Evolutionary conservation across 257 asterid species (phyloP).

Genomic region (Jacaranda mimosifolia): DNA sequence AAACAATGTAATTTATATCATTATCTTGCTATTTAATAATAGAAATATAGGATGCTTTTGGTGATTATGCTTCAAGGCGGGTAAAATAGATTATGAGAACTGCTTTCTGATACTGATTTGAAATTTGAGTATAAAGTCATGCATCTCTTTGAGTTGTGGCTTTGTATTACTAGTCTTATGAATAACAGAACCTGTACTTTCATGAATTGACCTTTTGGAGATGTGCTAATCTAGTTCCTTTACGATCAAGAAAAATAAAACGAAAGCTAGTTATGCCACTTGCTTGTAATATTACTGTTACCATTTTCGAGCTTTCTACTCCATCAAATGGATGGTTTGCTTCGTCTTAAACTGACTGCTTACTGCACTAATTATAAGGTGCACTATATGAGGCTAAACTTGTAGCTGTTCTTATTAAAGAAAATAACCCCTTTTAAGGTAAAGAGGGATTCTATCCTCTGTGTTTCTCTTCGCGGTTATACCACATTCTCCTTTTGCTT

Average conservation of each 20-base stretch:
- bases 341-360: constrained; percentile 1
- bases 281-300: background rate
- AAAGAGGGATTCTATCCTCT: too few species aligned
- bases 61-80: background rate
- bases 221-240: background rate
- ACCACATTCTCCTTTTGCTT: too few species aligned
- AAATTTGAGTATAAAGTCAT: background rate
- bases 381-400: background rate
- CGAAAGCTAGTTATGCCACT: background rate
- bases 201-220: background rate
- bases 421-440: too few species aligned
- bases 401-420: background rate
- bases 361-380: constrained; percentile 2
- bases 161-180: background rate
- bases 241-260: constrained; percentile 12
- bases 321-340: background rate
- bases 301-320: background rate
- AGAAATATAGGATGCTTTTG: background rate
- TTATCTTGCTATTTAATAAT: too few species aligned
- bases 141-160: background rate
- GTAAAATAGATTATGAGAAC: background rate
- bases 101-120: background rate
- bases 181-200: background rate
- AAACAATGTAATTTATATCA: too few species aligned
- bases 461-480: too few species aligned